Conservation (phyloP, 2,329 filamentous ascomycete species). For the Graphilbum fragrans region DNA sequence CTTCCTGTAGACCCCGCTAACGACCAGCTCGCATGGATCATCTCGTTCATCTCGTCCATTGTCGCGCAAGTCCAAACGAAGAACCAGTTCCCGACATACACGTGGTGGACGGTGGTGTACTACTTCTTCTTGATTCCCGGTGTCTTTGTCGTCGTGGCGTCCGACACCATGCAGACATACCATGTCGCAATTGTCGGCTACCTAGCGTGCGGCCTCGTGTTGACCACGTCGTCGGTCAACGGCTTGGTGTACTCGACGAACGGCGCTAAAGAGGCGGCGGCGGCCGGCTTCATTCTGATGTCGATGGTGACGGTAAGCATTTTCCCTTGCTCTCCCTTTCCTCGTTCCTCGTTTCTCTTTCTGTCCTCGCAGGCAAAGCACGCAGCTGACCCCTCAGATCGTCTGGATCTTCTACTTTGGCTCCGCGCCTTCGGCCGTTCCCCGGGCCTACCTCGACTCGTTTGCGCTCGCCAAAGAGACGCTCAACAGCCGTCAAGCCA, state of each 20-base stretch:
- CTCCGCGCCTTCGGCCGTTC: conserved; percentile 73
- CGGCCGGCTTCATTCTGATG: conserved; percentile 84
- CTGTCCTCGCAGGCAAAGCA: too few relatives aligned
- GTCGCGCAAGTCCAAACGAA: conserved; percentile 48
- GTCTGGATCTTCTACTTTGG: conserved; percentile 99
- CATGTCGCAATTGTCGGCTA: conserved; percentile 87
- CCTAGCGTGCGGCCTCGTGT: conserved; percentile 68
- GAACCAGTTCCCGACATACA: conserved; percentile 63
- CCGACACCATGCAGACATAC: conserved; percentile 76
- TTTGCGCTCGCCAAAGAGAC: conserved; percentile 88
- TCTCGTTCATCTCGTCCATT: conserved; percentile 78
- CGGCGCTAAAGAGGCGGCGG: conserved; percentile 69
- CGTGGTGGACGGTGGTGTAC: conserved; percentile 86
- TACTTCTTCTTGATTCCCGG: conserved; percentile 73
- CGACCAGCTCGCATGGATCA: conserved; percentile 79
- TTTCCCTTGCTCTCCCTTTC: background rate
- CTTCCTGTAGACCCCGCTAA: background rate
- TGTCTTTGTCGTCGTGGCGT: conserved; percentile 71
- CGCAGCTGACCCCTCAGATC: too few relatives aligned
- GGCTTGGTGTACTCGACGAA: conserved; percentile 66
- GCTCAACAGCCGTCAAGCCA: conserved; percentile 53
- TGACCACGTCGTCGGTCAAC: conserved; percentile 79
- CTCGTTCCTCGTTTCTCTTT: background rate
- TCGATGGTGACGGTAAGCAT: conserved; percentile 78
- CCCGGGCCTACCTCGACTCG: conserved; percentile 86